Percentiles rank a stretch among this genome's conserved stretches.
Evolutionary conservation across 2,329 filamentous ascomycete genomes (phyloP).

Genomic region (Sporothrix globosa): DNA sequence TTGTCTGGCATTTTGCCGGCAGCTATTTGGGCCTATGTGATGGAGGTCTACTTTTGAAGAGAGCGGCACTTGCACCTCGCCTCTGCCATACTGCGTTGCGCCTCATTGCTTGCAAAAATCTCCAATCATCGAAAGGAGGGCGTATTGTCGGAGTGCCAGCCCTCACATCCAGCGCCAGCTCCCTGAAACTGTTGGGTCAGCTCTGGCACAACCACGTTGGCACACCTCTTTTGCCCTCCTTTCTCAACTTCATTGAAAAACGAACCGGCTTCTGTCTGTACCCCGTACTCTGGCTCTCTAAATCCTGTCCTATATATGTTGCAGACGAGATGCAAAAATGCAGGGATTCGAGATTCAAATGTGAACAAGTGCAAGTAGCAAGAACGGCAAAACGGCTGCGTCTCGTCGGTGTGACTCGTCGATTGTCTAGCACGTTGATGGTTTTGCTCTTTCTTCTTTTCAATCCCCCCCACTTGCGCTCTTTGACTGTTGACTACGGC

Average conservation of each 20-base stretch:
- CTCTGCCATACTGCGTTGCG: neutral
- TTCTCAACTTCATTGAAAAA: neutral
- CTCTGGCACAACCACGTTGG: neutral
- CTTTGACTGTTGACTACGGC: neutral
- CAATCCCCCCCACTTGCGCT: neutral
- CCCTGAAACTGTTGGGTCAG: neutral
- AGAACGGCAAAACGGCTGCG: neutral
- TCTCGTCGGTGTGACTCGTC: neutral
- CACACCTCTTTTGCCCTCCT: neutral
- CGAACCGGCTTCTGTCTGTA: neutral
- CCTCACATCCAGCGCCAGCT: neutral
- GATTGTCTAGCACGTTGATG: neutral
- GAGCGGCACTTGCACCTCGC: neutral
- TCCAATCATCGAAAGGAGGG: too few species aligned
- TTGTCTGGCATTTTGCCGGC: conserved; percentile 12
- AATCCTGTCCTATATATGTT: neutral
- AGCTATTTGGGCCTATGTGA: neutral
- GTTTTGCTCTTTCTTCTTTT: neutral
- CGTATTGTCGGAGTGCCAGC: neutral
- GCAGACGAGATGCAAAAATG: neutral
- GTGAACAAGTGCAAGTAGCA: neutral
- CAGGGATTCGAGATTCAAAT: neutral
- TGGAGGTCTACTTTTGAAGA: too few species aligned
- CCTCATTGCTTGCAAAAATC: neutral
- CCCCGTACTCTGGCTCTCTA: too few species aligned